Conservation (phyloP, 345 rosid species). For the Barbarea vulgaris region DNA sequence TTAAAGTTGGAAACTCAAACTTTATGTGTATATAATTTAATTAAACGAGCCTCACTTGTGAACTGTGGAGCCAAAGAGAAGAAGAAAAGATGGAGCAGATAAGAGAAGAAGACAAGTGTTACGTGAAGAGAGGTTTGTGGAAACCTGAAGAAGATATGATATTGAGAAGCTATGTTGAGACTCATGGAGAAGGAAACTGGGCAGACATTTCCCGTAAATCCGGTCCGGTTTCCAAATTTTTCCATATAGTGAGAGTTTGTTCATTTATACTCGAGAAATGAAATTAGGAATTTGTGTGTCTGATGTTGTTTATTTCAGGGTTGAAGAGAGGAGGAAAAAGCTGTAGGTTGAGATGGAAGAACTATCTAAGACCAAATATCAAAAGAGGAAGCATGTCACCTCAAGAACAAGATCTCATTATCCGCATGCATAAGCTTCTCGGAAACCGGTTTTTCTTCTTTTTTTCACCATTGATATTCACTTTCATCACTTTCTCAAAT, state of each 20-base stretch:
- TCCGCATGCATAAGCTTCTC: slow-evolving; percentile 87
- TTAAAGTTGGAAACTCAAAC: slow-evolving; percentile 34
- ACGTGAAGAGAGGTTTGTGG: slow-evolving; percentile 72
- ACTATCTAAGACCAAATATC: slow-evolving; percentile 79
- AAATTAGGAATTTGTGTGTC: background rate
- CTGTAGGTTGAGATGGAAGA: slow-evolving; percentile 88
- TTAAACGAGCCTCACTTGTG: background rate
- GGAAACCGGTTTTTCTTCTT: slow-evolving; percentile 61
- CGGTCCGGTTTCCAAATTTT: slow-evolving; percentile 41
- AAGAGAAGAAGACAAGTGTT: slow-evolving; percentile 45
- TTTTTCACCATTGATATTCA: background rate
- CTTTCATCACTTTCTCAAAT: background rate
- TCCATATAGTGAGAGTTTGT: background rate
- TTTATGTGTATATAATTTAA: slow-evolving; percentile 12
- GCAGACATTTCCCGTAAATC: slow-evolving; percentile 64
- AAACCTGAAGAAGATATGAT: slow-evolving; percentile 86
- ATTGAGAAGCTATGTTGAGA: slow-evolving; percentile 61
- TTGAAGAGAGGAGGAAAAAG: slow-evolving; percentile 85
- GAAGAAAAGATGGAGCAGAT: slow-evolving; percentile 41
- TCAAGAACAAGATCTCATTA: slow-evolving; percentile 82
- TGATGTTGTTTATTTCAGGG: slow-evolving; percentile 43
- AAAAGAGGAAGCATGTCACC: slow-evolving; percentile 76
- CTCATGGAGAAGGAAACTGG: slow-evolving; percentile 93
- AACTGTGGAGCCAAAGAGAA: slow-evolving; percentile 19
- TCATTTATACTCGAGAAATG: background rate